Conservation (phyloP, 176 grass and related monocot species). For the Alopecurus myosuroides region DNA sequence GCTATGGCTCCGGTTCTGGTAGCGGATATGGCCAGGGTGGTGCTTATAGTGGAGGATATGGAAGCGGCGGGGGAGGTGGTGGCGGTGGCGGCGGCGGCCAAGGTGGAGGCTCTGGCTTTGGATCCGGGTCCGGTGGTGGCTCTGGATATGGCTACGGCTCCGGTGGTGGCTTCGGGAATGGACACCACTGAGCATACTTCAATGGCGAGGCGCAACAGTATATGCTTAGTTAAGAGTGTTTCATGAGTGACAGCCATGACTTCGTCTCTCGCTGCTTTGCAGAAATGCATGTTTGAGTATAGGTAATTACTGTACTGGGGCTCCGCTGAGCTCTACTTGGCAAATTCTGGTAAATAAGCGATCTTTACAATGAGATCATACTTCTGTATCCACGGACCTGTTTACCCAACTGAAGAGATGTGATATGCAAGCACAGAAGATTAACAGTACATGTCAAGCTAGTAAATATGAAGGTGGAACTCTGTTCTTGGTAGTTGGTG, state of each 20-base stretch:
- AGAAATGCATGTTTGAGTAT: not conserved
- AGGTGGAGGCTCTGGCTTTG: not conserved
- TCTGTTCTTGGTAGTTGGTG: not conserved
- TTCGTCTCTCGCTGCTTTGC: not conserved
- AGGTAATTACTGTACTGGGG: not conserved
- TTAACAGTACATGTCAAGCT: not conserved
- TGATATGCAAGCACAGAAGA: not conserved
- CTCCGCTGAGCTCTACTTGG: conserved; percentile 4
- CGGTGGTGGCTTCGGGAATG: not conserved
- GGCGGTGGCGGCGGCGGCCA: not conserved
- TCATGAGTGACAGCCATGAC: not conserved
- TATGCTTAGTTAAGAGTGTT: not conserved
- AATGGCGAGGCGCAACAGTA: not conserved
- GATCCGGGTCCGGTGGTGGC: not conserved
- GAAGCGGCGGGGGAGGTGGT: not conserved
- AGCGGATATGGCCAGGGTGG: conserved; percentile 10
- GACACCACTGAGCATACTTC: conserved; percentile 4
- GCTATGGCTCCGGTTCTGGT: not conserved
- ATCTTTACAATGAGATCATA: not conserved
- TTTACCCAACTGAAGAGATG: not conserved
- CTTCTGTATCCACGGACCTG: not conserved
- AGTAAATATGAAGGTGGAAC: not conserved
- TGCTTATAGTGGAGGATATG: conserved; percentile 7
- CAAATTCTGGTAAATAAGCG: conserved; percentile 18
- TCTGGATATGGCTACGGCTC: not conserved